Percentiles rank a stretch among this genome's conserved stretches.
phyloP scores from a whole-genome alignment of 352 stramenopile species.

The Globisporangium nagaii region DNA sequence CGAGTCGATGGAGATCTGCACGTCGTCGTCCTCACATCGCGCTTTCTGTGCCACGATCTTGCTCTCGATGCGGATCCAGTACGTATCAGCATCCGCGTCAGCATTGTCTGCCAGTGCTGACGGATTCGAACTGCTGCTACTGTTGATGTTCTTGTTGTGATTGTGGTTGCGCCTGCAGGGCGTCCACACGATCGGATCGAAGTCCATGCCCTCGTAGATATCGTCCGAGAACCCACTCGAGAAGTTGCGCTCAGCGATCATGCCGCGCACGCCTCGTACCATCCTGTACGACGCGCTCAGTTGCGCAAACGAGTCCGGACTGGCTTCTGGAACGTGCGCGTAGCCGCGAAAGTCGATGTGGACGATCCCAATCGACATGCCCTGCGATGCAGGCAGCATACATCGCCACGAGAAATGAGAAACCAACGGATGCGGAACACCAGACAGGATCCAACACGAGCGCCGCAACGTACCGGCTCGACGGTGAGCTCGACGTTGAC shows the following conservation, averaged over 20 bases:
- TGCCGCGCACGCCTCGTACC: background rate
- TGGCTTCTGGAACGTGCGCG: slow-evolving; percentile 15
- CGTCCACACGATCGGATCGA: slow-evolving; percentile 19
- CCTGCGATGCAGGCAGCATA: slow-evolving; percentile 2
- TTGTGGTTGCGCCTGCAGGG: slow-evolving; percentile 6
- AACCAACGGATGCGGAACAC: too few relatives aligned
- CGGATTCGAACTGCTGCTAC: background rate
- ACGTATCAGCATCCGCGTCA: slow-evolving; percentile 1
- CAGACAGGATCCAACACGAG: too few relatives aligned
- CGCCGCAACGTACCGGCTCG: slow-evolving; percentile 15
- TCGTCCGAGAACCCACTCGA: slow-evolving; percentile 14
- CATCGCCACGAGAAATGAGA: background rate
- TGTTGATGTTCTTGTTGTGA: background rate
- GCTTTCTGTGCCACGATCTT: slow-evolving; percentile 17
- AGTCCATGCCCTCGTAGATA: slow-evolving; percentile 22
- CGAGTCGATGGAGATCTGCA: slow-evolving; percentile 24
- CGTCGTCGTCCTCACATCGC: slow-evolving; percentile 12
- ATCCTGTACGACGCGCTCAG: slow-evolving; percentile 19
- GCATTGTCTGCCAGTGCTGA: too few relatives aligned
- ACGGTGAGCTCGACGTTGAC: slow-evolving; percentile 21
- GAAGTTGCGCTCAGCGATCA: slow-evolving; percentile 12
- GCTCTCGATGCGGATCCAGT: slow-evolving; percentile 24
- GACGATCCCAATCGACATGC: slow-evolving; percentile 28
- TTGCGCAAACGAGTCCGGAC: background rate
- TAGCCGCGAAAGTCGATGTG: slow-evolving; percentile 30